Evolutionary conservation across 345 rosid species (phyloP), one percentile per base, ranked within the genome.

Genomic region (Aegle marmelos): DNA sequence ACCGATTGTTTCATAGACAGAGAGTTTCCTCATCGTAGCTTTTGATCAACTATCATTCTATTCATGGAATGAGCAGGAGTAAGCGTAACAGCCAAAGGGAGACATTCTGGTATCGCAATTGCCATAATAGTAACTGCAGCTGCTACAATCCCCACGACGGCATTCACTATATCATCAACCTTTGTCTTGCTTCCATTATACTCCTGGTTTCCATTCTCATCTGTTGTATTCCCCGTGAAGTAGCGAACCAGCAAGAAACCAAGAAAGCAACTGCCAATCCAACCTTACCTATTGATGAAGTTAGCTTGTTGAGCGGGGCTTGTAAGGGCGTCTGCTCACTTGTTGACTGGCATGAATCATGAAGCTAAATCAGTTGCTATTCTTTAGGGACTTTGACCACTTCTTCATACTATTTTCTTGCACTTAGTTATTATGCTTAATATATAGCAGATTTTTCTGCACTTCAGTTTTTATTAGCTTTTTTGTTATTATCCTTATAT

Each of bases 1-100:
- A n/a, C 97, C 94, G 92, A 94, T 94, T 3, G 96, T 92, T 78
- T 94, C 98, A 34, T 95, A 93, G 4, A 97, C 92, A 0, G 95
- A 82, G 19, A 91, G 88, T 84, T 90, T 90, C 53, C 93, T 82
- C 50, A 92, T 97, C 95, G 90, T 90, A 25, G 94, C 96, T 56
- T 92, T 56, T 92, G 87, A 84, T 90, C 94, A 22, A 71, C 79
- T 93, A 92, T 92, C 95, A 92, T 94, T 31, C 87, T 84, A 84
- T 91, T 92, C 95, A 94, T 89, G 0, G 95, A 92, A 78, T 91
- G 92, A 2, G 95, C 97, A 2, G 92, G 86, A 3, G 97, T 92
- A 0, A 94, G 70, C 0, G 97, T 92, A 57, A 94, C 98, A 13
- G 96, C 98, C 61, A 94, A 70, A 4, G 96, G 97, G 65, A 94